phyloP scores from a whole-genome alignment of 176 grass and related monocot genomes.

The Paspalum vaginatum region DNA sequence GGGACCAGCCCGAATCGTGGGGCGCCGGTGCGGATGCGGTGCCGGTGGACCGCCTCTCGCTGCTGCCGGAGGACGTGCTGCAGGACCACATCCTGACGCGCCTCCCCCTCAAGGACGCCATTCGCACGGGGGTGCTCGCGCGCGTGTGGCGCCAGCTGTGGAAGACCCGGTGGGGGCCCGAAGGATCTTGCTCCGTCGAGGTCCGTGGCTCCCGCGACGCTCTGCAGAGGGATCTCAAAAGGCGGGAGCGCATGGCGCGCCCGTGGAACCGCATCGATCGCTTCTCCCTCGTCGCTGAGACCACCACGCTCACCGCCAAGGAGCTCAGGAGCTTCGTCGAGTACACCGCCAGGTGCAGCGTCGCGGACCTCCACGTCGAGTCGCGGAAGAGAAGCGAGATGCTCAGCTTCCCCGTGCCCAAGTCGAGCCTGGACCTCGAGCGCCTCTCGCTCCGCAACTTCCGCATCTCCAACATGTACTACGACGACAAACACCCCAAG shows the following conservation, averaged over 20 bases:
- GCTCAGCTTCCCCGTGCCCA: slow-evolving; percentile 32
- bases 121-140: slow-evolving; percentile 51
- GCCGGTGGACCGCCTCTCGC: slow-evolving; percentile 24
- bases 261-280: slow-evolving; percentile 47
- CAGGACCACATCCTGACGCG: slow-evolving; percentile 39
- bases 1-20: background rate
- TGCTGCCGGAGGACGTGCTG: slow-evolving; percentile 48
- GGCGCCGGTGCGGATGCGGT: background rate
- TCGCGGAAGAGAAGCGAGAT: background rate
- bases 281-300: slow-evolving; percentile 30
- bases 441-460: slow-evolving; percentile 45
- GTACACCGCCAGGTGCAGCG: slow-evolving; percentile 29
- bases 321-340: slow-evolving; percentile 40
- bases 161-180: slow-evolving; percentile 44
- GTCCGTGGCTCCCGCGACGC: slow-evolving; percentile 9
- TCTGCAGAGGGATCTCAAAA: background rate
- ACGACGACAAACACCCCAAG: background rate
- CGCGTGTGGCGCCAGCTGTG: slow-evolving; percentile 54
- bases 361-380: slow-evolving; percentile 47
- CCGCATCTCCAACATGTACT: slow-evolving; percentile 9
- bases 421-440: slow-evolving; percentile 35
- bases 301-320: background rate
- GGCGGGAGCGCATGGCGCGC: background rate
- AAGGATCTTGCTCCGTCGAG: background rate
- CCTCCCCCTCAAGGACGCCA: slow-evolving; percentile 57